These are phyloP conservation scores for Mucor indicus DNA, from an alignment of 371 early-diverging fungal species.

Conservation along the genomic window DNA sequence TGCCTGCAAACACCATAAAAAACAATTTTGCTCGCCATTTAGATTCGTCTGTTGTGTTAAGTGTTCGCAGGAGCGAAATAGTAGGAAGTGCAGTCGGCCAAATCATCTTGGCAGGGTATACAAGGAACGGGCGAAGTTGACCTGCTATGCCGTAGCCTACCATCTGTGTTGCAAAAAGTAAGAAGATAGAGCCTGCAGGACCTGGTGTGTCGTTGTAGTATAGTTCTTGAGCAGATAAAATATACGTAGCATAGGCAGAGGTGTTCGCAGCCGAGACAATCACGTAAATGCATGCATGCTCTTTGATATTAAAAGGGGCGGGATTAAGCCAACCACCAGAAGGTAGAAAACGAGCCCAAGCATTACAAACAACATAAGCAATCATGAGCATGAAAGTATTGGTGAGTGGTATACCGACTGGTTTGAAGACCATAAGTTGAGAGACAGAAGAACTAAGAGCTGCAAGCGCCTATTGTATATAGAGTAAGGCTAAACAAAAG, in stretches of 20 bases:
- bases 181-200: conserved; percentile 43
- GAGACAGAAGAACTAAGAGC: conserved; percentile 37
- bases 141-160: conserved; percentile 87
- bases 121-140: conserved; percentile 71
- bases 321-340: conserved; percentile 39
- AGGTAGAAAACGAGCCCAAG: conserved; percentile 30
- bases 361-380: conserved; percentile 34
- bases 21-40: conserved; percentile 62
- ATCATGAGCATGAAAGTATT: conserved; percentile 44
- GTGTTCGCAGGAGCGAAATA: conserved; percentile 70
- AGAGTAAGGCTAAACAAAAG: too few species aligned
- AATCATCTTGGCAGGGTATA: conserved; percentile 81
- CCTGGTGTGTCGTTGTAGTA: conserved; percentile 47
- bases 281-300: conserved; percentile 40
- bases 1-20: conserved; percentile 36
- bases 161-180: conserved; percentile 66
- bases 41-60: conserved; percentile 65
- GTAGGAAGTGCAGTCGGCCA: conserved; percentile 83
- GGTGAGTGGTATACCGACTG: conserved; percentile 34
- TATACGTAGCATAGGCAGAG: conserved; percentile 49
- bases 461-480: conserved; percentile 41
- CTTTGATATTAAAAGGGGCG: conserved; percentile 44
- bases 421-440: conserved; percentile 45
- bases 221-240: conserved; percentile 53
- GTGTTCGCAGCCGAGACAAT: conserved; percentile 37